Conservation (phyloP, 345 rosid genomes). For the Rhodamnia argentea region DNA sequence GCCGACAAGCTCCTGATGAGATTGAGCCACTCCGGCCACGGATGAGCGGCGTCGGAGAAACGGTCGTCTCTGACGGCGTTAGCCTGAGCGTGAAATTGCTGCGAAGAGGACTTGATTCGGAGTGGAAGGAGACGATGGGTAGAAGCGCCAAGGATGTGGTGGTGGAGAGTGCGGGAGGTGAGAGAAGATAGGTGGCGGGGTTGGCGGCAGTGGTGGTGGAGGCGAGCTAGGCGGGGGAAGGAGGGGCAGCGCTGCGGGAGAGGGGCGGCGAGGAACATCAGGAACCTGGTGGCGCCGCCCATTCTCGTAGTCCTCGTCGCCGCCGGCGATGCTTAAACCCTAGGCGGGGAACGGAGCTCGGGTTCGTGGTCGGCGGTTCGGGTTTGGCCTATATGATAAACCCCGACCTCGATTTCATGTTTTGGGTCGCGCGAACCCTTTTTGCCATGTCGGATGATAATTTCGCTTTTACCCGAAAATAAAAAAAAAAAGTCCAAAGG, state of each 20-base stretch:
- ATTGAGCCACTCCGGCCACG: conserved; percentile 33
- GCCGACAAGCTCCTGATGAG: conserved; percentile 24
- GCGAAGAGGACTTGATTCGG: not conserved
- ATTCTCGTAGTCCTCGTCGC: conserved; percentile 9
- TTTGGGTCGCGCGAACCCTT: too few relatives aligned
- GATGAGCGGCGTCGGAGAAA: conserved; percentile 10
- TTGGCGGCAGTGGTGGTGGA: conserved; percentile 6
- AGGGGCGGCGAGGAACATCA: conserved; percentile 48
- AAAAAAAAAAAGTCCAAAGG: too few relatives aligned
- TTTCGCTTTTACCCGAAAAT: not conserved
- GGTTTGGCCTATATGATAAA: not conserved
- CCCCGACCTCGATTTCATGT: not conserved
- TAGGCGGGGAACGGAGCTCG: not conserved
- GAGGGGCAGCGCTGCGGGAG: conserved; percentile 1
- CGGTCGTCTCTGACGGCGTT: not conserved
- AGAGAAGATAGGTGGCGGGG: not conserved
- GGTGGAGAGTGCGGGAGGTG: not conserved
- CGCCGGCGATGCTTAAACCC: conserved; percentile 18
- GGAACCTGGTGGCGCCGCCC: conserved; percentile 53
- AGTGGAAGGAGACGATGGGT: conserved; percentile 9
- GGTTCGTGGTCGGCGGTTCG: not conserved
- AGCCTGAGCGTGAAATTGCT: not conserved
- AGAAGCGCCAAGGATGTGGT: conserved; percentile 1
- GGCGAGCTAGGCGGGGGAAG: conserved; percentile 3
- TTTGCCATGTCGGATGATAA: not conserved